Evolutionary conservation across 345 rosid species (phyloP).

Genomic region (Gossypium thurberi): DNA sequence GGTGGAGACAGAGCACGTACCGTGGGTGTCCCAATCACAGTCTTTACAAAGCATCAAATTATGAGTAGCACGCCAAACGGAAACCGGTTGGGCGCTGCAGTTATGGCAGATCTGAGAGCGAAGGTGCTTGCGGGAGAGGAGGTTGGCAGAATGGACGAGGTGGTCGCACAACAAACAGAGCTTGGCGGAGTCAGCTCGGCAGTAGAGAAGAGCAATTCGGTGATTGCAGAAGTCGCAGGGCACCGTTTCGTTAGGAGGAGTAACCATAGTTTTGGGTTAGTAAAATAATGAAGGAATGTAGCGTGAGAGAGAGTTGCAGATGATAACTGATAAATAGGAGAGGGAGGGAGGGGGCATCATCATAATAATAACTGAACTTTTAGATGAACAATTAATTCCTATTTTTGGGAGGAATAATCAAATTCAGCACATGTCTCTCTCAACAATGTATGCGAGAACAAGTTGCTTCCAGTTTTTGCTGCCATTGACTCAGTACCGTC

Average conservation of each 20-base stretch:
- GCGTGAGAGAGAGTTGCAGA: too few species aligned
- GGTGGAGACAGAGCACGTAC: slow-evolving; percentile 55
- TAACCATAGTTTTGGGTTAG: slow-evolving; percentile 25
- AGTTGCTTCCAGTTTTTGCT: too few species aligned
- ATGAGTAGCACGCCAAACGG: slow-evolving; percentile 54
- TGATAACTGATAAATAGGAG: too few species aligned
- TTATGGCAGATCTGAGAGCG: slow-evolving; percentile 94
- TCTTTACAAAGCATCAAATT: slow-evolving; percentile 53
- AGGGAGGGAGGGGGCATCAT: too few species aligned
- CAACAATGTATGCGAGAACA: too few species aligned
- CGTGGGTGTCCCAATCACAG: slow-evolving; percentile 67
- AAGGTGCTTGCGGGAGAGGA: slow-evolving; percentile 61
- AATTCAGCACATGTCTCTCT: too few species aligned
- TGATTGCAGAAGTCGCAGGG: slow-evolving; percentile 77
- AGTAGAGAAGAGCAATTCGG: slow-evolving; percentile 60
- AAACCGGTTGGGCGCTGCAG: slow-evolving; percentile 53
- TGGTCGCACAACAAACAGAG: slow-evolving; percentile 84
- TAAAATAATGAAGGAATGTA: too few species aligned
- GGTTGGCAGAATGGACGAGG: slow-evolving; percentile 87
- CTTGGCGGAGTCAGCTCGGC: slow-evolving; percentile 84
- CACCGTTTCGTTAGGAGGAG: slow-evolving; percentile 13
- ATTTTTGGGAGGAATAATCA: too few species aligned
- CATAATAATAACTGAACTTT: too few species aligned
- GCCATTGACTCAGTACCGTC: too few species aligned
- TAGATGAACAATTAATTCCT: too few species aligned